A percentile compares a stretch with the other conserved stretches of the same genome.
Evolutionary conservation across 2,329 filamentous ascomycete genomes (phyloP).

Genomic region (Nothophoma quercina): DNA sequence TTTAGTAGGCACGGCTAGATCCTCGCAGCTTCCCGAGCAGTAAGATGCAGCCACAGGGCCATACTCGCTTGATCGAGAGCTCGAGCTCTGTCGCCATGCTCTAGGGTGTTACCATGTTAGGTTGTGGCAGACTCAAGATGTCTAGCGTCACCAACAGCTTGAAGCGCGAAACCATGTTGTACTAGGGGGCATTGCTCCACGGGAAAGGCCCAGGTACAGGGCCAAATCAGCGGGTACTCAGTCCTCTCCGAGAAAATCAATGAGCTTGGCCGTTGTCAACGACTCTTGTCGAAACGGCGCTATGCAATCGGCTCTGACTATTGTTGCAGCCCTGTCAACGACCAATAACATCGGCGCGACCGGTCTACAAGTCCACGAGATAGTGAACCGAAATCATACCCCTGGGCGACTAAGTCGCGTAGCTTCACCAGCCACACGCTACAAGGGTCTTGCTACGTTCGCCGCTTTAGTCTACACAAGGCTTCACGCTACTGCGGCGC

Average conservation of each 20-base stretch:
- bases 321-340: conserved; percentile 8
- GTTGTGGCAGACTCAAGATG: conserved; percentile 9
- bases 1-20: conserved; percentile 20
- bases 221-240: conserved; percentile 13
- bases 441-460: not conserved
- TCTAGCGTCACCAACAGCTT: conserved; percentile 18
- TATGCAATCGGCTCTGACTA: not conserved
- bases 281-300: not conserved
- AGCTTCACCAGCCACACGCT: conserved; percentile 15
- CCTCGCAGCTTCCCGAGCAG: conserved; percentile 15
- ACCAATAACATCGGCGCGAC: not conserved
- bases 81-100: conserved; percentile 15
- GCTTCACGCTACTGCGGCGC: conserved; percentile 17
- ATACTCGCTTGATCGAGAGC: conserved; percentile 6
- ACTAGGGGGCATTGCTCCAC: conserved; percentile 7
- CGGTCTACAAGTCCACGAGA: not conserved
- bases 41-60: conserved; percentile 14
- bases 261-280: conserved; percentile 6
- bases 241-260: conserved; percentile 1
- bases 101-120: conserved; percentile 17
- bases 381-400: conserved; percentile 6
- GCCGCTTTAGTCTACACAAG: conserved; percentile 12
- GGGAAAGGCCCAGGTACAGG: conserved; percentile 4
- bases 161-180: conserved; percentile 11
- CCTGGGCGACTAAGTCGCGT: conserved; percentile 9